These are phyloP conservation scores for Tolypocladium album DNA, from an alignment of 2,329 filamentous ascomycete genomes.

Conservation along the genomic window DNA sequence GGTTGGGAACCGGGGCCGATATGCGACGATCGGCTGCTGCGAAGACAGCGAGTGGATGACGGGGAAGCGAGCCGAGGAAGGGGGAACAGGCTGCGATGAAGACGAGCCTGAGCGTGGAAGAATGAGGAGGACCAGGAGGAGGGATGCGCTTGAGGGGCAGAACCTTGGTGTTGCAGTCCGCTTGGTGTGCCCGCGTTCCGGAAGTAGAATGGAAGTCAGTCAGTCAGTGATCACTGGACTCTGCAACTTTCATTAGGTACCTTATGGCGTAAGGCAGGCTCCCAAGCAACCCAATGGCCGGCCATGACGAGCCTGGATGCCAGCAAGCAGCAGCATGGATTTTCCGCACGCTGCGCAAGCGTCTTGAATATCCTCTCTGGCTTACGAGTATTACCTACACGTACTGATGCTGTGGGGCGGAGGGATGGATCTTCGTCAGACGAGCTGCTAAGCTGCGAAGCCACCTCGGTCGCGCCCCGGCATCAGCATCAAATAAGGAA, in stretches of 20 bases:
- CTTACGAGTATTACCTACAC: too few species aligned
- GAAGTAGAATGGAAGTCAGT: not conserved
- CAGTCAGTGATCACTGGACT: too few species aligned
- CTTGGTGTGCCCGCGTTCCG: not conserved
- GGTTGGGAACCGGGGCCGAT: not conserved
- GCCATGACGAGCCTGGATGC: not conserved
- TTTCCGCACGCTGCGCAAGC: not conserved
- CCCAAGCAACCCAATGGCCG: not conserved
- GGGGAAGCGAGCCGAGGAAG: not conserved
- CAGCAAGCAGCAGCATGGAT: not conserved
- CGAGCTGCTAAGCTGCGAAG: not conserved
- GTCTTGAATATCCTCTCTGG: not conserved
- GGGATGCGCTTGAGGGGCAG: not conserved
- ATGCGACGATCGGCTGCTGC: not conserved
- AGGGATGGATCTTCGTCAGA: not conserved
- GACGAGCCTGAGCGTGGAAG: not conserved
- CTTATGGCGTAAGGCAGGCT: too few species aligned
- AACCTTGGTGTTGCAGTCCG: not conserved
- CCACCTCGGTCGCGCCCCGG: not conserved
- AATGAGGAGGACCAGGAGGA: not conserved
- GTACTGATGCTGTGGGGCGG: not conserved
- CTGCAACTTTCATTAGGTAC: too few species aligned
- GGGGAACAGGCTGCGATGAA: not conserved
- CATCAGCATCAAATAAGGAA: constrained; percentile 1
- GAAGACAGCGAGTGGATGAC: not conserved